phyloP scores from a whole-genome alignment of 371 early-diverging fungal species.

The Cladochytrium tenue region DNA sequence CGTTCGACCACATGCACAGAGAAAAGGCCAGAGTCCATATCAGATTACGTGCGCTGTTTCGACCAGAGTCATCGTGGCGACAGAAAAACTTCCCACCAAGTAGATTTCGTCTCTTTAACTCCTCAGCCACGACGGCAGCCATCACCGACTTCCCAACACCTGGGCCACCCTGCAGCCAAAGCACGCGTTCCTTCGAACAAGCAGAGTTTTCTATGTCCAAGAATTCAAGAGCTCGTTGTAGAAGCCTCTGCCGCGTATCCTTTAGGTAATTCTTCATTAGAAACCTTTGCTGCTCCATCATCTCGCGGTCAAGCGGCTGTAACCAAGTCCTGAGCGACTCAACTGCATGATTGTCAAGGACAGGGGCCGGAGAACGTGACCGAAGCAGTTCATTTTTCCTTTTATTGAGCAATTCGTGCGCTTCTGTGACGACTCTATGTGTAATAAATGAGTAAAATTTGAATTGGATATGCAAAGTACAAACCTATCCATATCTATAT shows the following conservation, averaged over 20 bases:
- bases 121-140: neutral
- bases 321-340: slow-evolving; percentile 6
- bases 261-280: slow-evolving; percentile 1
- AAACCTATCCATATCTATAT: neutral
- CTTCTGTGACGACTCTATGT: neutral
- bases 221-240: slow-evolving; percentile 4
- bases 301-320: slow-evolving; percentile 6
- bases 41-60: slow-evolving; percentile 11
- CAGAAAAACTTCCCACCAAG: slow-evolving; percentile 14
- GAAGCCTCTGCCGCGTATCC: slow-evolving; percentile 20
- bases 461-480: neutral
- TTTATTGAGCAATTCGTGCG: slow-evolving; percentile 1
- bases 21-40: slow-evolving; percentile 21
- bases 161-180: slow-evolving; percentile 10
- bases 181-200: neutral
- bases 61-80: slow-evolving; percentile 6
- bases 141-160: slow-evolving; percentile 16
- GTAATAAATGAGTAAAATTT: neutral
- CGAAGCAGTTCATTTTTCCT: neutral
- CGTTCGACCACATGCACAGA: slow-evolving; percentile 13
- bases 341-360: neutral
- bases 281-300: neutral
- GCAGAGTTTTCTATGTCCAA: neutral
- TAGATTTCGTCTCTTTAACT: neutral
- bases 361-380: neutral